Conservation (phyloP, 2,329 filamentous ascomycete species). For the Podosphaera aphanis region DNA sequence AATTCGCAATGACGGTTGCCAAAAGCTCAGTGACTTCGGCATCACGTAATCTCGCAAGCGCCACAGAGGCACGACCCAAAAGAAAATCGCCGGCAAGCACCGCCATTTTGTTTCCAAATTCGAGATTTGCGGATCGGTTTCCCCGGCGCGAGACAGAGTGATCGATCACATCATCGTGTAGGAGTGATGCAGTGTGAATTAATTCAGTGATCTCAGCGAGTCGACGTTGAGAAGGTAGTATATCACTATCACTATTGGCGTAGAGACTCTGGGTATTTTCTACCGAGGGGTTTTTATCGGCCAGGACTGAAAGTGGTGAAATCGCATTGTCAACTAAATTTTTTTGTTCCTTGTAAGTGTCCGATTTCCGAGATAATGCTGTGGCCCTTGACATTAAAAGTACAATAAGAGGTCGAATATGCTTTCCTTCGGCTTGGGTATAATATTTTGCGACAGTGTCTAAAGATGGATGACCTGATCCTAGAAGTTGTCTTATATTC, state of each 20-base stretch:
- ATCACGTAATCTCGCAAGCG: conserved; percentile 69
- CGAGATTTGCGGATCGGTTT: conserved; percentile 69
- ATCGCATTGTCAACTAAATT: conserved; percentile 28
- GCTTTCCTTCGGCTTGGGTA: conserved; percentile 87
- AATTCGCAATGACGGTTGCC: conserved; percentile 87
- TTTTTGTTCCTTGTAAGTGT: conserved; percentile 19
- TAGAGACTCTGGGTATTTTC: conserved; percentile 21
- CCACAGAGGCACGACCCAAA: conserved; percentile 77
- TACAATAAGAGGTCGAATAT: conserved; percentile 81
- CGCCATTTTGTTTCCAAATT: conserved; percentile 98
- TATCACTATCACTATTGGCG: conserved; percentile 25
- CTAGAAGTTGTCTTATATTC: conserved; percentile 79
- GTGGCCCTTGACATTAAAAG: conserved; percentile 92
- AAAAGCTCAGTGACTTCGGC: conserved; percentile 87
- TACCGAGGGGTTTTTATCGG: conserved; percentile 57
- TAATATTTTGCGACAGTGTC: conserved; percentile 97
- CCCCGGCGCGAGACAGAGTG: conserved; percentile 68
- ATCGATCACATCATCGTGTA: conserved; percentile 97
- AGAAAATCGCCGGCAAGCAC: conserved; percentile 94
- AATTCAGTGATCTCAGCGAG: conserved; percentile 92
- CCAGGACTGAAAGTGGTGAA: conserved; percentile 36
- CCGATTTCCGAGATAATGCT: conserved; percentile 44
- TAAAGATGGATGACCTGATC: conserved; percentile 79
- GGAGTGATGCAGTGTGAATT: conserved; percentile 85
- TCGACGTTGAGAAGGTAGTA: conserved; percentile 78